Evolutionary conservation across 1,284 basidiomycete genomes (phyloP).

Genomic region (Irpex sp.): DNA sequence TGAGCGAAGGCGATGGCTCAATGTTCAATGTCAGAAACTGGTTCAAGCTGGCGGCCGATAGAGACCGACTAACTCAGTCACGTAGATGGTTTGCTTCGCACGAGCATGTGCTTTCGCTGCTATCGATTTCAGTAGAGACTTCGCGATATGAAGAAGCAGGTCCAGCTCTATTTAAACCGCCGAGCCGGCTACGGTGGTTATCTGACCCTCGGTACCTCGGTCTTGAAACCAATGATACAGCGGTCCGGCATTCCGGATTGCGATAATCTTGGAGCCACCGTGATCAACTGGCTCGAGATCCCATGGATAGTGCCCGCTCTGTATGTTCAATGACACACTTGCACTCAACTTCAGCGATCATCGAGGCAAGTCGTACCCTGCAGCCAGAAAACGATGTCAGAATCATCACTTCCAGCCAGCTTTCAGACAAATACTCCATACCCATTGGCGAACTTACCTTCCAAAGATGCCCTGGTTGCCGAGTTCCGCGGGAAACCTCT

Average conservation of each 20-base stretch:
- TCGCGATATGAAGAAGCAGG: no score
- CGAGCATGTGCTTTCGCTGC: background rate
- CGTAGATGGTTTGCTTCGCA: background rate
- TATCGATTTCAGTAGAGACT: background rate
- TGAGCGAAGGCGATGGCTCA: background rate
- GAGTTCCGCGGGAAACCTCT: constrained; percentile 63
- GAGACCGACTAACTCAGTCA: background rate
- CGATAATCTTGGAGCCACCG: no score
- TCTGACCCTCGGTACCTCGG: no score
- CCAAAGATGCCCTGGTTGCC: constrained; percentile 52
- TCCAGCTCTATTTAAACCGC: no score
- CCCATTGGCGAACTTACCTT: constrained; percentile 36
- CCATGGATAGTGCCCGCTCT: no score
- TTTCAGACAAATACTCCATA: constrained; percentile 51
- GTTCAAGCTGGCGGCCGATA: no score
- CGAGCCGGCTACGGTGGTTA: no score
- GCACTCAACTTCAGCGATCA: background rate
- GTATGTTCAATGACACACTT: background rate
- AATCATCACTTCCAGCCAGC: background rate
- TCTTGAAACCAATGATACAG: no score
- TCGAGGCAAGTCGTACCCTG: background rate
- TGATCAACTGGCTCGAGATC: no score
- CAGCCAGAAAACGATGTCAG: background rate
- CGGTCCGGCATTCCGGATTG: no score
- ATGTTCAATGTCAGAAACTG: no score